Evolutionary conservation across 345 rosid genomes (phyloP).

Genomic region (Populus alba): DNA sequence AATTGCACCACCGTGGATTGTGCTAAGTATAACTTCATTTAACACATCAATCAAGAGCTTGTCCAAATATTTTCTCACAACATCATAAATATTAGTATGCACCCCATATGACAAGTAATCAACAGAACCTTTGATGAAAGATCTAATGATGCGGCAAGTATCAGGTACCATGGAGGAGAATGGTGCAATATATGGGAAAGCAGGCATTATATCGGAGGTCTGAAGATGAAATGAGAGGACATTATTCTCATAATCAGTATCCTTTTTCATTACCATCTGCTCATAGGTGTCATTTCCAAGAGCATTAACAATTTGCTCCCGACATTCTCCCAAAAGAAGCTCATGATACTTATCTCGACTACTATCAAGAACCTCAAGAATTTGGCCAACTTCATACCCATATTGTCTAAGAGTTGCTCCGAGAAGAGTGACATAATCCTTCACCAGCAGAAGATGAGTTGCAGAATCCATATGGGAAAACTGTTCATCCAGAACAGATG

Average conservation of each 20-base stretch:
- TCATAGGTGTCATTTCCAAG: conserved; percentile 62
- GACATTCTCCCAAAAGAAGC: conserved; percentile 81
- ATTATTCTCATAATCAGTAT: conserved; percentile 74
- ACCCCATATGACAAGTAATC: conserved; percentile 79
- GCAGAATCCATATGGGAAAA: conserved; percentile 83
- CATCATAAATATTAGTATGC: conserved; percentile 50
- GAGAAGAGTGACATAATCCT: conserved; percentile 89
- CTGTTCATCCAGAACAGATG: conserved; percentile 61
- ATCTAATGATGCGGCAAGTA: conserved; percentile 80
- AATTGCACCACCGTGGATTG: conserved; percentile 47
- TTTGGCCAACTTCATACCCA: conserved; percentile 65
- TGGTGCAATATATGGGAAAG: conserved; percentile 86
- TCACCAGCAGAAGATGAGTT: conserved; percentile 85
- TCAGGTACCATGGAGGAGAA: conserved; percentile 97
- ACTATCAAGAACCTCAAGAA: conserved; percentile 68
- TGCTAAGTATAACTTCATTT: conserved; percentile 62
- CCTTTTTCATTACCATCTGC: conserved; percentile 82
- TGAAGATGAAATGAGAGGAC: conserved; percentile 76
- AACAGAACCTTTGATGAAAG: conserved; percentile 90
- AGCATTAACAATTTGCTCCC: conserved; percentile 54
- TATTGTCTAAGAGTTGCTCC: conserved; percentile 74
- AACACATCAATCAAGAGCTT: conserved; percentile 84
- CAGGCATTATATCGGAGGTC: conserved; percentile 76
- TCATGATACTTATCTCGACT: conserved; percentile 85
- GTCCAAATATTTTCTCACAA: conserved; percentile 71